A percentile compares a stretch with the other conserved stretches of the same genome.
phyloP scores from a whole-genome alignment of 441 rosid genomes.

The Gossypium lobatum region DNA sequence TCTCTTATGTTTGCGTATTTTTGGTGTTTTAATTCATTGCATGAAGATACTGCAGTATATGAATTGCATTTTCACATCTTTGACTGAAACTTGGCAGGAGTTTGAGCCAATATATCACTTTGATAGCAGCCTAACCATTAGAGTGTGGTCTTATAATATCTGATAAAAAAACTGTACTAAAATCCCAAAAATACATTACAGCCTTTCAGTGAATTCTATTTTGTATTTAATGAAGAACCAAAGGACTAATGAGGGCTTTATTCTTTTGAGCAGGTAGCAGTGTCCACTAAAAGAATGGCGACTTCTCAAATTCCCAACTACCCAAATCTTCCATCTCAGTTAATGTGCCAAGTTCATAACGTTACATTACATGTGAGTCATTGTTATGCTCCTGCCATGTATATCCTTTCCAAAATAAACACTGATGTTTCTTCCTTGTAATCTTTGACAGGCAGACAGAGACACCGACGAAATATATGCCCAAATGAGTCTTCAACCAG shows the following conservation, averaged over 20 bases:
- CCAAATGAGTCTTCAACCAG: constrained; percentile 95
- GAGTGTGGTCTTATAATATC: neutral
- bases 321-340: constrained; percentile 88
- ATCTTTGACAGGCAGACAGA: constrained; percentile 64
- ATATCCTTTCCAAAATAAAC: neutral
- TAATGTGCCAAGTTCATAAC: constrained; percentile 94
- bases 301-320: constrained; percentile 89
- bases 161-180: neutral
- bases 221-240: neutral
- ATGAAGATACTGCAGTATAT: neutral
- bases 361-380: constrained; percentile 75
- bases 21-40: no score
- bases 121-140: neutral
- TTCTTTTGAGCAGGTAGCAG: constrained; percentile 57
- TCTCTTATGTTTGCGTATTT: neutral
- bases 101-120: neutral
- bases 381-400: neutral
- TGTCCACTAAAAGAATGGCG: constrained; percentile 81
- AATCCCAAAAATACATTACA: neutral
- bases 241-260: neutral
- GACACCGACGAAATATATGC: constrained; percentile 95
- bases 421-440: neutral
- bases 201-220: neutral
- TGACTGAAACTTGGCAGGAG: neutral
- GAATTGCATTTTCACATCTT: neutral